Conservation (phyloP, 352 stramenopile species). For the Phytophthora citricola region DNA sequence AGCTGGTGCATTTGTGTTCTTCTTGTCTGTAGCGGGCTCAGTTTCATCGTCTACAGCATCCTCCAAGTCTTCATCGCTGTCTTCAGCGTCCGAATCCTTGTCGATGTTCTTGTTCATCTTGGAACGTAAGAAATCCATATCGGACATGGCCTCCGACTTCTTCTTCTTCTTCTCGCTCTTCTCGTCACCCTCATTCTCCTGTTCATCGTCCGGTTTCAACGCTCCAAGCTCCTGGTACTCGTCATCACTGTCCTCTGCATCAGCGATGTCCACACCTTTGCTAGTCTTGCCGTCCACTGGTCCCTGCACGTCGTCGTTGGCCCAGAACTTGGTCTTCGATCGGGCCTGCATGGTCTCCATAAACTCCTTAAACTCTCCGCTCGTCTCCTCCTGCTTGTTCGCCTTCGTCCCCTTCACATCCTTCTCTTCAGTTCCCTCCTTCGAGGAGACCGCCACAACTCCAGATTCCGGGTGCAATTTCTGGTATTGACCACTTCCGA, state of each 20-base stretch:
- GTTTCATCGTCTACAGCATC: conserved; percentile 30
- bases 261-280: conserved; percentile 37
- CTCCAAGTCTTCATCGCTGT: conserved; percentile 41
- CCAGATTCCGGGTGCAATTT: conserved; percentile 37
- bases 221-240: conserved; percentile 46
- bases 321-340: conserved; percentile 91
- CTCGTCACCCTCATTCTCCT: conserved; percentile 33
- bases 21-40: conserved; percentile 9
- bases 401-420: conserved; percentile 24
- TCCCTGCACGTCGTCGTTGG: conserved; percentile 88
- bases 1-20: conserved; percentile 5
- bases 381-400: conserved; percentile 33
- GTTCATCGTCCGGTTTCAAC: conserved; percentile 33
- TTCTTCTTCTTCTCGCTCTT: conserved; percentile 31
- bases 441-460: conserved; percentile 16
- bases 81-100: conserved; percentile 60
- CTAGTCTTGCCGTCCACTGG: conserved; percentile 33
- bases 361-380: conserved; percentile 87
- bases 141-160: conserved; percentile 62
- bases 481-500: conserved; percentile 80
- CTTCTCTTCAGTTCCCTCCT: conserved; percentile 33
- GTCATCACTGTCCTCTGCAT: conserved; percentile 44
- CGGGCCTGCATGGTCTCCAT: conserved; percentile 92
- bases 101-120: conserved; percentile 94
- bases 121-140: conserved; percentile 95